Conservation (phyloP, 176 grass and related monocot species). For the Stipa capillata region DNA sequence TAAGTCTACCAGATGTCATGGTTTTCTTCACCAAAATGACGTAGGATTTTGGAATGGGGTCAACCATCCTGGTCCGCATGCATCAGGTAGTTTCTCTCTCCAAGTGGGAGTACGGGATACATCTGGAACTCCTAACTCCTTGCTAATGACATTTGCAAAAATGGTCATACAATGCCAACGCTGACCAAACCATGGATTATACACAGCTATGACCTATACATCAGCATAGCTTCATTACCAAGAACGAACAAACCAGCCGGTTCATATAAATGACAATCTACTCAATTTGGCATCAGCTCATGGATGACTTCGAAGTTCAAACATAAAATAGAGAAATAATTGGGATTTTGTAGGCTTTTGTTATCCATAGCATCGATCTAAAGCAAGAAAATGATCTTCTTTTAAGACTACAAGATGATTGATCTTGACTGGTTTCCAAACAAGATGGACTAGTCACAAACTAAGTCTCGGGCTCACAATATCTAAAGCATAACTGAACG, state of each 20-base stretch:
- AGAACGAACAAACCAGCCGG: neutral
- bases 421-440: neutral
- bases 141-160: neutral
- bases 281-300: conserved; percentile 7
- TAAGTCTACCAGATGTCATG: neutral
- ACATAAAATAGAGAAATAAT: neutral
- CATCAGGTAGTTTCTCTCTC: neutral
- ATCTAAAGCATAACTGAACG: neutral
- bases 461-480: neutral
- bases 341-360: neutral
- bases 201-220: neutral
- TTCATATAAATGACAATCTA: neutral
- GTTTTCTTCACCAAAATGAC: neutral
- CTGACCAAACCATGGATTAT: neutral
- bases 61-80: neutral
- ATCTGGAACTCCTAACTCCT: neutral
- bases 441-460: neutral
- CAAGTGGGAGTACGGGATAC: neutral
- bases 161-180: neutral
- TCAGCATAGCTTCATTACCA: neutral
- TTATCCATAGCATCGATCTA: neutral
- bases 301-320: conserved; percentile 5
- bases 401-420: neutral
- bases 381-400: neutral
- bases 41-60: conserved; percentile 4